phyloP scores from a whole-genome alignment of 2,329 filamentous ascomycete genomes.

The Plectosphaerella cucumerina region DNA sequence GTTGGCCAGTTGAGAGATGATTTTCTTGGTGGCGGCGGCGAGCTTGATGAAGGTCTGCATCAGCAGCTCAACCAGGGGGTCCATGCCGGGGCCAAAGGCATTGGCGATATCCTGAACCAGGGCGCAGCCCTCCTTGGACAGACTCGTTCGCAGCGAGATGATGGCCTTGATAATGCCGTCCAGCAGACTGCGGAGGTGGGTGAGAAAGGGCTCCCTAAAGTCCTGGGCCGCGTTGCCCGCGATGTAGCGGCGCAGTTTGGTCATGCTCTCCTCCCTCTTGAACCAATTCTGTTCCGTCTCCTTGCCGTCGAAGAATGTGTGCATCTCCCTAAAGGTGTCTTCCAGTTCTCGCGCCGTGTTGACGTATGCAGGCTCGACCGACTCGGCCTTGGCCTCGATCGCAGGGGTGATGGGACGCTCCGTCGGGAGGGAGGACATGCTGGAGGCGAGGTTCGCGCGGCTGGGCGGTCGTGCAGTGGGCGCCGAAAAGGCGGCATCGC shows the following conservation, averaged over 20 bases:
- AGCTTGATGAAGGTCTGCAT: slow-evolving; percentile 89
- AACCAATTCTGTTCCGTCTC: slow-evolving; percentile 92
- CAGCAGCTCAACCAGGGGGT: slow-evolving; percentile 84
- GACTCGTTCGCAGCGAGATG: slow-evolving; percentile 80
- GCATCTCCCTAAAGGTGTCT: slow-evolving; percentile 79
- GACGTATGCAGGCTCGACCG: slow-evolving; percentile 76
- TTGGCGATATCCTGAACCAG: slow-evolving; percentile 81
- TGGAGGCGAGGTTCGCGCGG: slow-evolving; percentile 38
- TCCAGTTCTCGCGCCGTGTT: slow-evolving; percentile 86
- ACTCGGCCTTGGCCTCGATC: slow-evolving; percentile 61
- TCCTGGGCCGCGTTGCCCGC: slow-evolving; percentile 81
- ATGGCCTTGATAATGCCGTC: slow-evolving; percentile 87
- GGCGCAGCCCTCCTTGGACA: slow-evolving; percentile 81
- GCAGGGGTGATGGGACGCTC: slow-evolving; percentile 58
- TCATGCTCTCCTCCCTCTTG: slow-evolving; percentile 75
- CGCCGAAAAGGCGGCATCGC: slow-evolving; percentile 33
- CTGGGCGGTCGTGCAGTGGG: slow-evolving; percentile 31
- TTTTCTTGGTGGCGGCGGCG: slow-evolving; percentile 87
- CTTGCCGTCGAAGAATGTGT: slow-evolving; percentile 75
- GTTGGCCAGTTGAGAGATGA: slow-evolving; percentile 80
- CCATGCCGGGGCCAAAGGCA: slow-evolving; percentile 71
- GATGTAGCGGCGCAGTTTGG: slow-evolving; percentile 71
- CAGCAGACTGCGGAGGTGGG: slow-evolving; percentile 66
- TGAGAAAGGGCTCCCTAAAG: slow-evolving; percentile 67
- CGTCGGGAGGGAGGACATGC: slow-evolving; percentile 41